Percentiles rank a stretch among this genome's conserved stretches.
Evolutionary conservation across 176 grass and related monocot species (phyloP).

Genomic region (Aegilops tauschii): DNA sequence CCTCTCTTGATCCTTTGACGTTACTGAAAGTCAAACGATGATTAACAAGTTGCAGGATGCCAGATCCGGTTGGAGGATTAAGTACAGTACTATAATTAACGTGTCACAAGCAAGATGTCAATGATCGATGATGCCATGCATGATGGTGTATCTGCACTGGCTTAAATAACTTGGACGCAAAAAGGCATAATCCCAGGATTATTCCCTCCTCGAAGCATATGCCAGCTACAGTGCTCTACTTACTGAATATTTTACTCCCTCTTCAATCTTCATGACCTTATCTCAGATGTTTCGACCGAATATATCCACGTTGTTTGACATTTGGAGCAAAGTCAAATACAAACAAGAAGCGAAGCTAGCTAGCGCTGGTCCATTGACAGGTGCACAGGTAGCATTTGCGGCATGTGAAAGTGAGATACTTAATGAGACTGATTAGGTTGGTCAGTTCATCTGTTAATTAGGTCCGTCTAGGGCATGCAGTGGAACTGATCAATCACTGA

Average conservation of each 20-base stretch:
- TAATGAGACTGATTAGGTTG: not conserved
- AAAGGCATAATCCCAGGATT: constrained; percentile 31
- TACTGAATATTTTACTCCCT: not conserved
- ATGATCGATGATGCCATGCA: too few relatives aligned
- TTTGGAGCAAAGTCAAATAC: constrained; percentile 21
- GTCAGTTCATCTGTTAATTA: too few relatives aligned
- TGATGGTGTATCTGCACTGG: too few relatives aligned
- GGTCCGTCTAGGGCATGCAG: not conserved
- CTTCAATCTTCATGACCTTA: not conserved
- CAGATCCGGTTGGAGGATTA: too few relatives aligned
- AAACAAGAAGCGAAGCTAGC: not conserved
- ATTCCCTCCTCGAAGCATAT: not conserved
- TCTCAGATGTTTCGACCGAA: not conserved
- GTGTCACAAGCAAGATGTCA: too few relatives aligned
- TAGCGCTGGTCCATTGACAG: too few relatives aligned
- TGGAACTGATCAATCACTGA: not conserved
- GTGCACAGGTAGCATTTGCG: too few relatives aligned
- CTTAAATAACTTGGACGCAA: too few relatives aligned
- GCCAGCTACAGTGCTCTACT: not conserved
- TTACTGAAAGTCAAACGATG: too few relatives aligned
- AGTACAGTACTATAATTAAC: too few relatives aligned
- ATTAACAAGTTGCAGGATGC: too few relatives aligned
- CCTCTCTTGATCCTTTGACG: too few relatives aligned
- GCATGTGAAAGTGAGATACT: constrained; percentile 14
- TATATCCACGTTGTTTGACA: not conserved